Evolutionary conservation across 768 basidiomycete species (phyloP), one percentile per base, ranked within the genome.

Genomic region (Daedaleopsis nitida): DNA sequence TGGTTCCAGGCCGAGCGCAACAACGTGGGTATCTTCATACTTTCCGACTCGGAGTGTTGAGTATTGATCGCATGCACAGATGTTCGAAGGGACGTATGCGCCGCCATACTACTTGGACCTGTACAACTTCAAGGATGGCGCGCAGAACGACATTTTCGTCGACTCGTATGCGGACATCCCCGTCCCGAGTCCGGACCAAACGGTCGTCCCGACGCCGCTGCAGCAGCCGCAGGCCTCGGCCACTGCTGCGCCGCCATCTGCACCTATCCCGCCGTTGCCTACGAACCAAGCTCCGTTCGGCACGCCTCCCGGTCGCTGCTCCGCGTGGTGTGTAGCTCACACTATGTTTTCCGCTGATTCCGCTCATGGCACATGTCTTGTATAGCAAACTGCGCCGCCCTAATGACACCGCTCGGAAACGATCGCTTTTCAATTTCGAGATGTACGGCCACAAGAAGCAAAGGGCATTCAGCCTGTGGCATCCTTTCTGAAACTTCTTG

Each of bases 81-180:
- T 89, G 83, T 86, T 86, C 61, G 87, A 88, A 71, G 86, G 83
- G 50, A 70, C 78, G 0, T 83, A 79, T 67, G 75, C 85, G 13
- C 87, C 86, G 17, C 87, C 86, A 0, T 80, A 81, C 58, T 92
- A 92, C 73, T 84, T 80, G 65, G 81, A 83, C 59, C 73, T 84
- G 17, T 92, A 89, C 78, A 86, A 87, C 66, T 92, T 89, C 72
- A 62, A 66, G n/a, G 85, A 92, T 67, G 90, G 91, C 9, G 76
- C 89, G 0, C 91, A 93, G 70, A 70, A 81, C 60, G 88, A 91
- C 70, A 90, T 91, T 62, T 91, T 92, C 71, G 74, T 78, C 54
- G 80, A 84, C 68, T 86, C 80, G 3, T 86, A 87, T 66, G 65
- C 66, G 5, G 47, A 39, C 17, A 60, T 57, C 56, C 50, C 75